phyloP scores from a whole-genome alignment of 306 rosid species.

The Prosopis cineraria region DNA sequence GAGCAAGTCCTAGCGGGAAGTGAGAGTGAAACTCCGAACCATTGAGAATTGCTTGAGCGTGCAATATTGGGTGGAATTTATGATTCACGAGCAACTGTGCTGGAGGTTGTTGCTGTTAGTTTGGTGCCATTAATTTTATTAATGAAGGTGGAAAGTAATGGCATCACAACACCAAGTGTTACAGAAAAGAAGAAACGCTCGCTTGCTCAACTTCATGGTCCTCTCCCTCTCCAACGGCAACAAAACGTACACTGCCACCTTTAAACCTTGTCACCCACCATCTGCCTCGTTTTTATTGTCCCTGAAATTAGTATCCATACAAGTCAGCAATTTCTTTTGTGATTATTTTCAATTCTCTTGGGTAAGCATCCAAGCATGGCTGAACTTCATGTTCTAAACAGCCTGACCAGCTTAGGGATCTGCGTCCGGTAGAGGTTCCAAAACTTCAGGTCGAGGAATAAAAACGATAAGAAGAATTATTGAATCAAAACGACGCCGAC shows the following conservation, averaged over 20 bases:
- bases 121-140: neutral
- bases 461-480: too few relatives aligned
- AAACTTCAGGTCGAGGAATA: too few relatives aligned
- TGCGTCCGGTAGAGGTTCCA: too few relatives aligned
- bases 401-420: too few relatives aligned
- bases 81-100: constrained; percentile 8
- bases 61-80: neutral
- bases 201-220: neutral
- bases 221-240: neutral
- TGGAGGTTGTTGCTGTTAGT: constrained; percentile 23
- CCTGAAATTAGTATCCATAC: too few relatives aligned
- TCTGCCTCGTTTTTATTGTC: too few relatives aligned
- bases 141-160: neutral
- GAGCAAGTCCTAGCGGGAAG: neutral
- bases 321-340: too few relatives aligned
- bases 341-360: too few relatives aligned
- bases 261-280: too few relatives aligned
- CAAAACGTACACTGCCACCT: neutral
- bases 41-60: neutral
- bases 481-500: too few relatives aligned
- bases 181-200: neutral
- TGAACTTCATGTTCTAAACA: too few relatives aligned
- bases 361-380: too few relatives aligned
- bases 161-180: neutral
- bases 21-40: constrained; percentile 1